These are phyloP conservation scores for Arachnomyces sp. DNA, from an alignment of 2,329 filamentous ascomycete genomes.

Conservation along the genomic window DNA sequence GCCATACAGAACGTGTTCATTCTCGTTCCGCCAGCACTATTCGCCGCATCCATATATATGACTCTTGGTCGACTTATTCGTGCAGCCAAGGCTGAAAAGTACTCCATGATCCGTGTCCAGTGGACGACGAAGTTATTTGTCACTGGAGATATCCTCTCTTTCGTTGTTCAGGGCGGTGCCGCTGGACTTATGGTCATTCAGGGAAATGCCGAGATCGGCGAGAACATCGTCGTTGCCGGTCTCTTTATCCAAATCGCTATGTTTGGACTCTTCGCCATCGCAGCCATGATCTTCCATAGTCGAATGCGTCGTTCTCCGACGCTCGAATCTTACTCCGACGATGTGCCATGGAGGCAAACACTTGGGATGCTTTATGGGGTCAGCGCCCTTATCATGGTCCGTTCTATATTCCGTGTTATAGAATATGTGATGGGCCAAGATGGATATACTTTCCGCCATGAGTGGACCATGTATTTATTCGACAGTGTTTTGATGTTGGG, in stretches of 20 bases:
- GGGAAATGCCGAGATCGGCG: constrained; percentile 17
- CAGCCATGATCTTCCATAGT: constrained; percentile 20
- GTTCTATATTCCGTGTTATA: constrained; percentile 23
- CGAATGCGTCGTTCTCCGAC: constrained; percentile 14
- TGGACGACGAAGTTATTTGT: constrained; percentile 34
- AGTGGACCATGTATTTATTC: constrained; percentile 27
- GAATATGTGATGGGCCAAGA: constrained; percentile 18
- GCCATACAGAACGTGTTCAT: constrained; percentile 32
- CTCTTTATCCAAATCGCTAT: constrained; percentile 23
- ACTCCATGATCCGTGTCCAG: constrained; percentile 26
- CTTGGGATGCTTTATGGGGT: constrained; percentile 19
- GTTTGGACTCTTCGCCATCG: constrained; percentile 20
- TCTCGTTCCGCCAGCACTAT: constrained; percentile 34
- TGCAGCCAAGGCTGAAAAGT: constrained; percentile 27
- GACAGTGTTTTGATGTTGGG: constrained; percentile 23
- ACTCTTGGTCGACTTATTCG: constrained; percentile 33
- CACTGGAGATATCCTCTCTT: constrained; percentile 27
- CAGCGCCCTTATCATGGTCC: constrained; percentile 19
- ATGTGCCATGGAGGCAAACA: too few relatives aligned
- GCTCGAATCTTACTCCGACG: neutral
- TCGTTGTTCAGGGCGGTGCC: constrained; percentile 22
- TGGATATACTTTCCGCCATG: constrained; percentile 15
- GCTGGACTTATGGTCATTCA: constrained; percentile 13
- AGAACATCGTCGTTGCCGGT: constrained; percentile 22
- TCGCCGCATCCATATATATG: constrained; percentile 29